Evolutionary conservation across 1,139 yeast species (phyloP).

Genomic region (Yamadazyma sp.): DNA sequence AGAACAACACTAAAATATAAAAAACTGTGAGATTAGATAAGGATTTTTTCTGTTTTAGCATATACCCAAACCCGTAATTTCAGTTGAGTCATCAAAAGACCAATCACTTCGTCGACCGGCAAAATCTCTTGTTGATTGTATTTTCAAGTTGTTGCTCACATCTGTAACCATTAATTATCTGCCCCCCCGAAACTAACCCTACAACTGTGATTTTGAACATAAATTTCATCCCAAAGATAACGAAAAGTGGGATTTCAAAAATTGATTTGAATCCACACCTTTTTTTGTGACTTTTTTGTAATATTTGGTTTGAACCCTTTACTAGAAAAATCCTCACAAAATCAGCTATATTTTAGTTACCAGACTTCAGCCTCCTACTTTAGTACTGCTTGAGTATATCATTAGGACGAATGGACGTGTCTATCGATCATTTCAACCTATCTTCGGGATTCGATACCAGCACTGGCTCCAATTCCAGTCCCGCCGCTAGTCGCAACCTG

Average conservation of each 20-base stretch:
- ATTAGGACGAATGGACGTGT: conserved; percentile 1
- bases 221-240: background rate
- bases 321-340: background rate
- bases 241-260: conserved; percentile 1
- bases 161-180: too few species aligned
- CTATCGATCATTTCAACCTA: background rate
- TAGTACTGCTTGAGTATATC: background rate
- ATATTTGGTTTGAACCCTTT: background rate
- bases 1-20: background rate
- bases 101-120: too few species aligned
- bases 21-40: background rate
- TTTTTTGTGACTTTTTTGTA: background rate
- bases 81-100: background rate
- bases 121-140: too few species aligned
- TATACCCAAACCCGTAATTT: background rate
- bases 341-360: background rate
- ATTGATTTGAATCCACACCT: background rate
- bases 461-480: background rate
- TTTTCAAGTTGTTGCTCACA: too few species aligned
- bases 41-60: background rate
- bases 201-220: background rate
- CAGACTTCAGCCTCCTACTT: background rate
- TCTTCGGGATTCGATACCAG: background rate
- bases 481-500: background rate
- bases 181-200: too few species aligned